These are phyloP conservation scores for Saccharomycopsis guyanensis DNA, from an alignment of 805 yeast species.

Conservation along the genomic window DNA sequence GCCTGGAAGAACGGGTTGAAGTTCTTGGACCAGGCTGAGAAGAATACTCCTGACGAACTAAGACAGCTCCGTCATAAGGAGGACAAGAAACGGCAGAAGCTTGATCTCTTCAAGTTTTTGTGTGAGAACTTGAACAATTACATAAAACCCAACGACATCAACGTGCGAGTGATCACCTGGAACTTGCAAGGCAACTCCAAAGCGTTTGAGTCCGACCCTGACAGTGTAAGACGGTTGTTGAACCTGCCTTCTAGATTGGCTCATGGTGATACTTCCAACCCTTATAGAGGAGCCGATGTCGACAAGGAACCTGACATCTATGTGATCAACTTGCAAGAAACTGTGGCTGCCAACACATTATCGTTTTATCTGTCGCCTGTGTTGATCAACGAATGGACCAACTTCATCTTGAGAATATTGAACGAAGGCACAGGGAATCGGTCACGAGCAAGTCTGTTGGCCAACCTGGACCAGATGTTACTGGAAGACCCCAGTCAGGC, in stretches of 20 bases:
- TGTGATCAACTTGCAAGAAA: conserved; percentile 42
- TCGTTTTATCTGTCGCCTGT: conserved; percentile 30
- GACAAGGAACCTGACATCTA: conserved; percentile 29
- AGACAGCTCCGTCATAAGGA: conserved; percentile 3
- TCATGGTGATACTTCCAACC: neutral
- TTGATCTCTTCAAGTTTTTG: conserved; percentile 18
- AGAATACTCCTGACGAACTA: neutral
- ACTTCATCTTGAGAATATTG: conserved; percentile 23
- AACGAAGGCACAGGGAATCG: conserved; percentile 8
- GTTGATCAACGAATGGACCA: conserved; percentile 31
- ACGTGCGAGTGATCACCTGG: conserved; percentile 32
- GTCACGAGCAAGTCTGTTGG: conserved; percentile 8
- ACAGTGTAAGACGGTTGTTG: conserved; percentile 22
- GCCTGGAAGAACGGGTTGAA: conserved; percentile 27
- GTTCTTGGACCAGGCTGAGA: conserved; percentile 20
- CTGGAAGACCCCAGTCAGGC: conserved; percentile 13
- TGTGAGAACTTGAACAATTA: conserved; percentile 14
- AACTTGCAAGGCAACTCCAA: conserved; percentile 30
- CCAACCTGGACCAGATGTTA: conserved; percentile 4
- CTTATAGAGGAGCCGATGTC: neutral
- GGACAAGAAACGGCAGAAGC: conserved; percentile 18
- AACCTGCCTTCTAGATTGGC: conserved; percentile 11
- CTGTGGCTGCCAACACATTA: conserved; percentile 38
- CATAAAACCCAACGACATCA: conserved; percentile 19
- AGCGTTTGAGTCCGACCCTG: conserved; percentile 16